Percentiles rank a stretch among this genome's conserved stretches.
Evolutionary conservation across 2,329 filamentous ascomycete genomes (phyloP).

Genomic region (Huntiella abstrusa): DNA sequence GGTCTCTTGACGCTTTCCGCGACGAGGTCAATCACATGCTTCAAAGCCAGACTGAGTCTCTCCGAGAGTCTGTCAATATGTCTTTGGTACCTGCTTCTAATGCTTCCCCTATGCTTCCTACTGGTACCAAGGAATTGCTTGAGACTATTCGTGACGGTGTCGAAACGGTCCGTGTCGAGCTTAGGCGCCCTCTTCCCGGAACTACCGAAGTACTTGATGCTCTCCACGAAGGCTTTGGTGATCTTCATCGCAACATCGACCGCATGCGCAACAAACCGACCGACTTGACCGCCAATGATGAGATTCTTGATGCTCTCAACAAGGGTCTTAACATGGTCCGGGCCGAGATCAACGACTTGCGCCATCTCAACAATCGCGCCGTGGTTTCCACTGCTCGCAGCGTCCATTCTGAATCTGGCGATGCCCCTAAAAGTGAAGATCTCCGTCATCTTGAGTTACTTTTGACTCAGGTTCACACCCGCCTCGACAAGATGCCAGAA

Average conservation of each 20-base stretch:
- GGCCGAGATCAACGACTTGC: slow-evolving; percentile 59
- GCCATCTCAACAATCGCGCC: slow-evolving; percentile 35
- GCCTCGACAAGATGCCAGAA: slow-evolving; percentile 16
- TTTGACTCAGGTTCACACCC: slow-evolving; percentile 5
- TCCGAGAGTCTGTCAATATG: slow-evolving; percentile 59
- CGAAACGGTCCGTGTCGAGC: slow-evolving; percentile 54
- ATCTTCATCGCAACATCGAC: slow-evolving; percentile 60
- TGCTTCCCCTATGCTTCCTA: slow-evolving; percentile 1
- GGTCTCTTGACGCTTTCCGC: slow-evolving; percentile 45
- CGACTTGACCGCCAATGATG: slow-evolving; percentile 69
- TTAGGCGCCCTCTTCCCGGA: slow-evolving; percentile 47
- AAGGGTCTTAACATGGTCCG: slow-evolving; percentile 60
- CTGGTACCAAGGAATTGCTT: slow-evolving; percentile 41
- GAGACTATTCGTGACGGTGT: slow-evolving; percentile 54
- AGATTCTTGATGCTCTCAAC: slow-evolving; percentile 75
- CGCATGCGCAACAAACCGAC: slow-evolving; percentile 57
- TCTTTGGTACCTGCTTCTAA: slow-evolving; percentile 43
- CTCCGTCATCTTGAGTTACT: slow-evolving; percentile 9
- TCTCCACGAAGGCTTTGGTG: slow-evolving; percentile 69
- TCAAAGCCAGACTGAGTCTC: slow-evolving; percentile 63
- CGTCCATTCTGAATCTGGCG: slow-evolving; percentile 18
- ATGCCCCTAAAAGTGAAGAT: slow-evolving; percentile 1
- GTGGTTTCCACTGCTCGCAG: slow-evolving; percentile 35
- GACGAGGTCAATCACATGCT: slow-evolving; percentile 52
- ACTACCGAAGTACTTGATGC: slow-evolving; percentile 80